Evolutionary conservation across 192 early-diverging fungal species (phyloP).

Genomic region (Gamsiella multidivaricata): DNA sequence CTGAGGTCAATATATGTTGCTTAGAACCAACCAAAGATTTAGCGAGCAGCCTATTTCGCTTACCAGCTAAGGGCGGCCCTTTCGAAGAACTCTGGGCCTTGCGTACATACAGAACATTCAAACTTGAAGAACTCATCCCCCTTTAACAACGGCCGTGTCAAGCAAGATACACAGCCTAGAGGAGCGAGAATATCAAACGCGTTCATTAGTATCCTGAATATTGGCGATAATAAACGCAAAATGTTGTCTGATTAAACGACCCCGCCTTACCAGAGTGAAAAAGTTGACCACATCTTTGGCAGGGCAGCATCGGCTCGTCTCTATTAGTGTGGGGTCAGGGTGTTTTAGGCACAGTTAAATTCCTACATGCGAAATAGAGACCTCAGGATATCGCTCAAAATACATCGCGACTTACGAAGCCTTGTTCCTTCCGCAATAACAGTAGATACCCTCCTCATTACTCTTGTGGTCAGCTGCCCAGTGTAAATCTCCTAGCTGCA

Average conservation of each 20-base stretch:
- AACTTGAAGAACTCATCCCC: slow-evolving; percentile 85
- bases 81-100: slow-evolving; percentile 71
- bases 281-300: slow-evolving; percentile 71
- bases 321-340: slow-evolving; percentile 12
- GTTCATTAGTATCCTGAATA: not conserved
- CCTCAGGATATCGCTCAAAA: too few relatives aligned
- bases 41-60: not conserved
- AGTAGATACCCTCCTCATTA: slow-evolving; percentile 71
- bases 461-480: slow-evolving; percentile 43
- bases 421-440: slow-evolving; percentile 83
- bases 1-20: not conserved
- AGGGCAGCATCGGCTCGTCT: slow-evolving; percentile 75
- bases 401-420: slow-evolving; percentile 55
- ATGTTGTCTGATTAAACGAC: not conserved
- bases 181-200: not conserved
- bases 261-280: slow-evolving; percentile 76
- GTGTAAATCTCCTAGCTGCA: slow-evolving; percentile 31
- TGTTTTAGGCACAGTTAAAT: not conserved
- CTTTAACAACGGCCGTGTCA: slow-evolving; percentile 67
- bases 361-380: too few relatives aligned
- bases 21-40: not conserved
- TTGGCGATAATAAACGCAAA: not conserved
- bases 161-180: slow-evolving; percentile 71
- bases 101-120: slow-evolving; percentile 78
- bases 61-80: slow-evolving; percentile 78